Percentiles rank a stretch among this genome's conserved stretches.
phyloP scores from a whole-genome alignment of 371 early-diverging fungal genomes.

The Mucor mucedo region DNA sequence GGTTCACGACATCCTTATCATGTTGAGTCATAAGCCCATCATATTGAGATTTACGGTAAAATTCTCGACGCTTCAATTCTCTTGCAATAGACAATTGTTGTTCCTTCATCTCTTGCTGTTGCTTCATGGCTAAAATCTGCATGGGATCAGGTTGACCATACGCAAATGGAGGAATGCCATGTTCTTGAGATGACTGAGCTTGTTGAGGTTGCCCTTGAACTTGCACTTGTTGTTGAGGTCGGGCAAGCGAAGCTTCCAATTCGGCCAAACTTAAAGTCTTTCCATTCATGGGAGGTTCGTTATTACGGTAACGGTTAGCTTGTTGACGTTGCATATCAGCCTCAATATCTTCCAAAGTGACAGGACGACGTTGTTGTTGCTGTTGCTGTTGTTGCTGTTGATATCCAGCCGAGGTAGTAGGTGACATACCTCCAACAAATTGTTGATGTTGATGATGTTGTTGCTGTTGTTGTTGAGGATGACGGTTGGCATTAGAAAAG shows the following conservation, averaged over 20 bases:
- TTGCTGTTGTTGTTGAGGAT: constrained; percentile 29
- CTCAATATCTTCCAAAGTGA: constrained; percentile 62
- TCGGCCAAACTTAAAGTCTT: constrained; percentile 72
- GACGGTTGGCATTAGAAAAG: constrained; percentile 29
- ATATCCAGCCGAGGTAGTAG: constrained; percentile 27
- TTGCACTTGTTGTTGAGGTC: constrained; percentile 9
- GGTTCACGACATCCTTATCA: constrained; percentile 91
- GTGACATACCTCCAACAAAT: constrained; percentile 25
- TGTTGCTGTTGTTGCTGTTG: constrained; percentile 33
- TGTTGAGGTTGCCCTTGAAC: not conserved
- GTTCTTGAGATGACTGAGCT: constrained; percentile 6
- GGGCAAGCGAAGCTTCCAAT: constrained; percentile 67
- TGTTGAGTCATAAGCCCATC: constrained; percentile 89
- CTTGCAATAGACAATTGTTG: constrained; percentile 39
- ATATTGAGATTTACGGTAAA: constrained; percentile 69
- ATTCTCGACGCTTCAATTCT: constrained; percentile 54
- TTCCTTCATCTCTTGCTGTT: constrained; percentile 34
- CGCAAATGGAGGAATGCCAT: constrained; percentile 22
- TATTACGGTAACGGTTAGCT: constrained; percentile 24
- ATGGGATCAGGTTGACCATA: constrained; percentile 34
- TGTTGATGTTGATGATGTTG: constrained; percentile 23
- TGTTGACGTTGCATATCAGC: constrained; percentile 57
- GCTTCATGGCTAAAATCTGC: constrained; percentile 36
- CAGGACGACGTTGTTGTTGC: constrained; percentile 37
- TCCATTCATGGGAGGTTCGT: constrained; percentile 31